Evolutionary conservation across 352 stramenopile genomes (phyloP), one percentile per base, ranked within the genome.

Genomic region (Thalassiosira allenii): DNA sequence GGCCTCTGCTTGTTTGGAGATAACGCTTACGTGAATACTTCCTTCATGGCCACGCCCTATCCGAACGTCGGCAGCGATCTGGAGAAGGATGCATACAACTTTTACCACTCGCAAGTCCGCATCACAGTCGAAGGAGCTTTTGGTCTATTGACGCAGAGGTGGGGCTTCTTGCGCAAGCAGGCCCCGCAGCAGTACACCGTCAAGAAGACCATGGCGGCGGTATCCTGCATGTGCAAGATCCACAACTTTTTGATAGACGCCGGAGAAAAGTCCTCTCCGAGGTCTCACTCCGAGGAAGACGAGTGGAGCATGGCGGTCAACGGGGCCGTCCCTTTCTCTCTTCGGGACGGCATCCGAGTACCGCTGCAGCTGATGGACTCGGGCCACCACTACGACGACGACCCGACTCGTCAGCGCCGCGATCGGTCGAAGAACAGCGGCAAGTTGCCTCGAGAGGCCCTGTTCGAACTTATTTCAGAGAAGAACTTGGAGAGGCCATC

Each of bases 121-220:
- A 86, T 86, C 32, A 51, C 40, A 12, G 69, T 86, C 25, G 81
- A 89, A 62, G 77, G 81, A 59, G 61, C 76, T n/a, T 89, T 89
- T 75, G 81, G 76, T 23, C 66, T 86, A 4, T 30, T 89, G 5
- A 30, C 72, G 0, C 27, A 67, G 11, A 25, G 68, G 34, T 89
- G 61, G 66, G 82, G 73, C 22, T 64, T 89, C 51, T 41, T 89
- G 1, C 30, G 68, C 40, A 73, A 54, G 37, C n/a, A 14, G 2
- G 34, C 29, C 8, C 63, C 63, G 33, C 9, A 47, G 40, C 40
- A 77, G 25, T 58, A 58, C 17, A 70, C 58, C 22, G 61, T 63
- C 1, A 57, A 63, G 23, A 69, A 72, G 52, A 52, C 62, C 14
- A 63, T 43, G 25, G 11, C 41, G 4, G 44, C 58, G 25, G 61